Base-by-base conservation (phyloP, 768 basidiomycete species). In the Macrolepiota dolichaula region DNA sequence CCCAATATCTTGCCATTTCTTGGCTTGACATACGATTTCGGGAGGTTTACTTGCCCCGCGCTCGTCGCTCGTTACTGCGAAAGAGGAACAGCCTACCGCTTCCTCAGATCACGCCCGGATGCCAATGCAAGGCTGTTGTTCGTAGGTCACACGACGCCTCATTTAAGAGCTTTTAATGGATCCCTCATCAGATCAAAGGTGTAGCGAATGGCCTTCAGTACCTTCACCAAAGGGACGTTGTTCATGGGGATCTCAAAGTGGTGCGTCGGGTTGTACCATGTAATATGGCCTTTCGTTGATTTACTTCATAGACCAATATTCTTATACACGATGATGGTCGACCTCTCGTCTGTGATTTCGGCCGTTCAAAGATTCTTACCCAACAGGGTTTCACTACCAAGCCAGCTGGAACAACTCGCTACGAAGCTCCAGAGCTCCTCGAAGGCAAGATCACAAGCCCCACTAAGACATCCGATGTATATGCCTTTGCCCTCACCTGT, bases 1-100 rank as follows among this genome's bases (percentile, higher is more conserved):
- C 63, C 58, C 3, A 64, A 68, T 46, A 59, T 68, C 13, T 60
- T 68, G 17, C 56, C 60, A 52, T 65, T 68, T 56, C 55, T 68
- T 17, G 67, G 67, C 12, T 25, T 68, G 4, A 62, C 37, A 9
- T 24, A 25, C 5, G 51, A 53, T 27, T 17, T n/a, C 51, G 37
- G n/a, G 32, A 50, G 40, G 32, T 29, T 22, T 25, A n/a, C 29
- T 32, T 25, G 36, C 36, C 51, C 59, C 24, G 51, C 51, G n/a
- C 51, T 60, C 32, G 42, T 60, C 9, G 35, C 59, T 24, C 51
- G 44, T n/a, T 57, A 44, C 24, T 57, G 56, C 44, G 25, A 53
- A 11, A 60, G 46, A 4, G 53, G 40, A 22, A 53, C 59, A 1
- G 46, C 54, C 27, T 40, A 25, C 5, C 38, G 54, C 2, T 59